Evolutionary conservation across 2,329 filamentous ascomycete genomes (phyloP).

Genomic region (Colletotrichum gloeosporioides): DNA sequence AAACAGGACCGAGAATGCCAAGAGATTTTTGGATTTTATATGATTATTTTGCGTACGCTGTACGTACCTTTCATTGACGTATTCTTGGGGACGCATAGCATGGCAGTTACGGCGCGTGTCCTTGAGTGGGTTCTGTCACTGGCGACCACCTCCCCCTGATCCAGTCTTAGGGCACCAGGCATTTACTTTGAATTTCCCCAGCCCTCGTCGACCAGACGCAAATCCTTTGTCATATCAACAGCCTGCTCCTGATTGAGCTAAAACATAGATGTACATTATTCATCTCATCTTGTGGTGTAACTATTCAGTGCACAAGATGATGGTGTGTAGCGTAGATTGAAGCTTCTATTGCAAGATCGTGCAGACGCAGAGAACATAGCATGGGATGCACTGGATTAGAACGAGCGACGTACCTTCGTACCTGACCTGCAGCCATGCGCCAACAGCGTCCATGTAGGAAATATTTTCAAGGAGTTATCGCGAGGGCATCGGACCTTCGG

Average conservation of each 20-base stretch:
- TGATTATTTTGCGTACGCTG: no score
- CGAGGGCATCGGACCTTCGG: not conserved
- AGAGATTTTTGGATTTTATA: not conserved
- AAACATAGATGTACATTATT: not conserved
- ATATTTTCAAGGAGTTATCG: not conserved
- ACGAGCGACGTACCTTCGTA: not conserved
- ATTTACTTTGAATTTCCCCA: not conserved
- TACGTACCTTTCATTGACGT: not conserved
- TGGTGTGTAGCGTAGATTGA: not conserved
- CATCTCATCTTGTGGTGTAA: not conserved
- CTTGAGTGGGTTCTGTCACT: not conserved
- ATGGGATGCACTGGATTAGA: not conserved
- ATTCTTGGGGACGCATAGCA: not conserved
- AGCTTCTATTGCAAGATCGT: not conserved
- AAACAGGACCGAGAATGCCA: rapidly evolving
- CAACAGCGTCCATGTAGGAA: not conserved
- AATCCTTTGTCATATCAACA: not conserved
- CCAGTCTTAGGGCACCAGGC: not conserved
- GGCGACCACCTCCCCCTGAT: not conserved
- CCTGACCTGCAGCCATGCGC: not conserved
- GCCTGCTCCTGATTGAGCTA: not conserved
- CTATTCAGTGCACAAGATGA: not conserved
- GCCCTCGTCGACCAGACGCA: not conserved
- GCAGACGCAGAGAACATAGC: not conserved
- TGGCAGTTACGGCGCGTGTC: not conserved